A percentile compares a stretch with the other conserved stretches of the same genome.
Conservation (phyloP, 2,329 filamentous ascomycete species). For the Trichophyton mentagrophytes region DNA sequence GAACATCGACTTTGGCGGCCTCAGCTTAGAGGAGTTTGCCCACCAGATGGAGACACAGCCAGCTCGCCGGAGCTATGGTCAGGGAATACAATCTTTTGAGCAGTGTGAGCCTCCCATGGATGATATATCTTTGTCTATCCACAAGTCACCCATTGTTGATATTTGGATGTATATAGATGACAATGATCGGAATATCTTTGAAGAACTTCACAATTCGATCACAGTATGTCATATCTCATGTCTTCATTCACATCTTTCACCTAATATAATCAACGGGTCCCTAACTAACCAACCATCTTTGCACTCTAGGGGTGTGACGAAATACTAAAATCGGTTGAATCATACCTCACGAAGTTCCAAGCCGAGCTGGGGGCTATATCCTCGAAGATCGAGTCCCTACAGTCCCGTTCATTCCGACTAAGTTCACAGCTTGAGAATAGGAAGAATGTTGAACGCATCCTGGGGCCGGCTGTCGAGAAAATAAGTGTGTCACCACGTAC, state of each 20-base stretch:
- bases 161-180: conserved; percentile 43
- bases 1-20: conserved; percentile 63
- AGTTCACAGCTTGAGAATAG: conserved; percentile 80
- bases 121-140: neutral
- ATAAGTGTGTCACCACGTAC: conserved; percentile 74
- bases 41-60: conserved; percentile 19
- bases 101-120: conserved; percentile 48
- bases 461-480: conserved; percentile 83
- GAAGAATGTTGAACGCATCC: conserved; percentile 72
- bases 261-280: neutral
- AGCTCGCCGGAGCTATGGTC: conserved; percentile 16
- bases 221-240: conserved; percentile 23
- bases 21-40: conserved; percentile 63
- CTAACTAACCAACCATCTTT: conserved; percentile 5
- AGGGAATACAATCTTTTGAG: conserved; percentile 49
- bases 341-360: conserved; percentile 82
- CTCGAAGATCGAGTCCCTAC: conserved; percentile 85
- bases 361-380: conserved; percentile 86
- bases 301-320: conserved; percentile 61
- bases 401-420: conserved; percentile 69
- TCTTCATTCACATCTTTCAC: too few species aligned
- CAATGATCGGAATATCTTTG: conserved; percentile 68
- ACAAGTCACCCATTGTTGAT: conserved; percentile 9
- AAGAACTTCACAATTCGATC: conserved; percentile 84
- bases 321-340: conserved; percentile 83